Conservation (phyloP, 306 rosid species). For the Vigna angularis region DNA sequence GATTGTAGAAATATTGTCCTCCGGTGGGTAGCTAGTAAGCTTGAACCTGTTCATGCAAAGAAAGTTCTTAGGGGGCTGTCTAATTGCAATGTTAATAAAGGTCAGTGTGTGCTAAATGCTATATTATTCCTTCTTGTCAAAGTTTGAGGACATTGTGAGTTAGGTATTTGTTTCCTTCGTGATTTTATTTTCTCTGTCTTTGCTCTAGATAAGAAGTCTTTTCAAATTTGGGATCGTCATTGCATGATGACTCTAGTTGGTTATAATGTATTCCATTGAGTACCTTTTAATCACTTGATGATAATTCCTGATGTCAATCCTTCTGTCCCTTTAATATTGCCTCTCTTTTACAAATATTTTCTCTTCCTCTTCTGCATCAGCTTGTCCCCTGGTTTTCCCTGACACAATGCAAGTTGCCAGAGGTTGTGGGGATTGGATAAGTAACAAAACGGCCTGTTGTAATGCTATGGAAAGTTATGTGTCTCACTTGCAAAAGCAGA, state of each 20-base stretch:
- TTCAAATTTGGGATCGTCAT: constrained; percentile 14
- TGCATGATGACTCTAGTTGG: constrained; percentile 8
- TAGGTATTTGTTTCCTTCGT: constrained; percentile 6
- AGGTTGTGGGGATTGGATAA: constrained; percentile 73
- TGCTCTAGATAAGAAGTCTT: constrained; percentile 12
- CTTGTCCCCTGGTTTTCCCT: constrained; percentile 86
- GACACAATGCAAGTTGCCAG: constrained; percentile 63
- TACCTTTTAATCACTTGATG: constrained; percentile 4
- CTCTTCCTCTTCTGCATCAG: constrained; percentile 50
- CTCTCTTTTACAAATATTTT: constrained; percentile 31
- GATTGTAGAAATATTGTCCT: constrained; percentile 84
- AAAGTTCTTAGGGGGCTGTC: constrained; percentile 88
- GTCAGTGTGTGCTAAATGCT: constrained; percentile 38
- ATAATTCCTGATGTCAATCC: constrained; percentile 37
- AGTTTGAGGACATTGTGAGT: constrained; percentile 24
- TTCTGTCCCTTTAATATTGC: constrained; percentile 29
- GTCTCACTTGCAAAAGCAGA: constrained; percentile 95
- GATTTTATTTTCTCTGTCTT: not conserved
- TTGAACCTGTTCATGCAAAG: constrained; percentile 75
- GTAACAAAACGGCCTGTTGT: constrained; percentile 79
- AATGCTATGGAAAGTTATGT: constrained; percentile 83
- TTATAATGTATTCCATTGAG: not conserved
- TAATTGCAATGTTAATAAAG: constrained; percentile 89
- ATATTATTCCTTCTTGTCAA: not conserved
- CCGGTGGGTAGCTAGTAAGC: constrained; percentile 92